A percentile compares a stretch with the other conserved stretches of the same genome.
Evolutionary conservation across 2,329 filamentous ascomycete species (phyloP).

Genomic region (Hypoxylon sp.): DNA sequence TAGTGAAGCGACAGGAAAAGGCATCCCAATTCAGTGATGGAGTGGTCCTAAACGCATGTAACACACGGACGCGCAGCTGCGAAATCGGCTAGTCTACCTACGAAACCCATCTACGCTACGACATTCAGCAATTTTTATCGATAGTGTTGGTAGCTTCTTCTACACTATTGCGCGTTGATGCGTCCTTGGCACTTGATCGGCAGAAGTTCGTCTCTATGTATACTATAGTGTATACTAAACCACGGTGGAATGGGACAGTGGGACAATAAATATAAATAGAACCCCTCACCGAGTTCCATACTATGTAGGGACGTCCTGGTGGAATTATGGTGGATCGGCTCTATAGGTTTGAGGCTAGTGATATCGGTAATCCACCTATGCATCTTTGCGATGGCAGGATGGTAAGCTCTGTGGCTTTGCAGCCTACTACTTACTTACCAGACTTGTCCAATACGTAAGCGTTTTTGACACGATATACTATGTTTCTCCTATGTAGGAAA

Average conservation of each 20-base stretch:
- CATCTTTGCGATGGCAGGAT: constrained; percentile 5
- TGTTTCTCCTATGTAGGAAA: constrained; percentile 1
- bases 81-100: constrained; percentile 12
- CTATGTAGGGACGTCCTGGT: not conserved
- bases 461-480: constrained; percentile 6
- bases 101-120: not conserved
- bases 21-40: constrained; percentile 14
- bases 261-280: constrained; percentile 13
- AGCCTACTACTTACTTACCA: constrained; percentile 1
- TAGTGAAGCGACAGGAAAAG: constrained; percentile 25
- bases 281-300: constrained; percentile 3
- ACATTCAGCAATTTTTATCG: not conserved
- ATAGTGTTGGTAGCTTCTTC: not conserved
- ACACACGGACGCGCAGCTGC: constrained; percentile 16
- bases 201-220: not conserved
- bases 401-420: constrained; percentile 5
- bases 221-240: not conserved
- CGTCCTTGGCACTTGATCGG: not conserved
- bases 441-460: constrained; percentile 2
- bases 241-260: not conserved
- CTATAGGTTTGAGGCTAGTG: not conserved
- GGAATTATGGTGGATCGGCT: not conserved
- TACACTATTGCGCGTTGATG: constrained; percentile 2
- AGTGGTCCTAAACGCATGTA: constrained; percentile 17
- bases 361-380: constrained; percentile 7